phyloP scores from a whole-genome alignment of 345 rosid species.

The Aquilaria malaccensis region DNA sequence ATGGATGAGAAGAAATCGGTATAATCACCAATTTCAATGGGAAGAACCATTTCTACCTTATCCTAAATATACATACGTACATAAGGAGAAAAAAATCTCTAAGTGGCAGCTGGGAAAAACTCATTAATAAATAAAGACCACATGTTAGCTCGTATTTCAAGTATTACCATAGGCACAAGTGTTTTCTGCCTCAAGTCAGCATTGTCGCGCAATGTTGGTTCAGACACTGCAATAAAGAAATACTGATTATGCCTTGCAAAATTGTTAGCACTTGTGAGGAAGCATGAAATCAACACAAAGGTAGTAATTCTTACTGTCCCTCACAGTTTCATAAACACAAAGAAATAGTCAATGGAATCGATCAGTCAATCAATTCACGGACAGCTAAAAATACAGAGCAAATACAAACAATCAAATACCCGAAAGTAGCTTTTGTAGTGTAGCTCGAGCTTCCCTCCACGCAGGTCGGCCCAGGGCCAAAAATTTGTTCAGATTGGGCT shows the following conservation, averaged over 20 bases:
- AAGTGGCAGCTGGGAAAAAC: background rate
- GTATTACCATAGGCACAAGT: conserved; percentile 51
- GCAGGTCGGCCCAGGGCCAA: conserved; percentile 62
- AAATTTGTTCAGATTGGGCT: conserved; percentile 69
- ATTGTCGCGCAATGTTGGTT: conserved; percentile 57
- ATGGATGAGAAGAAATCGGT: conserved; percentile 82
- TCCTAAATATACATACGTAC: conserved; percentile 28
- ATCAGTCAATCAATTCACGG: background rate
- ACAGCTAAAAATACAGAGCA: background rate
- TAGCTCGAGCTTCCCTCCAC: conserved; percentile 84
- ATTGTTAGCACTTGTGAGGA: background rate
- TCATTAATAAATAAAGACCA: background rate
- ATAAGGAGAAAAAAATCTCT: background rate
- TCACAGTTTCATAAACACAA: background rate
- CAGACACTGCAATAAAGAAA: conserved; percentile 40
- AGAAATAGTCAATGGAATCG: background rate
- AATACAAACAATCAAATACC: conserved; percentile 26
- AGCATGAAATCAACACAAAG: too few relatives aligned
- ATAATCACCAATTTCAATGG: conserved; percentile 77
- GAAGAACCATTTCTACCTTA: conserved; percentile 77
- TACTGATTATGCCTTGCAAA: background rate
- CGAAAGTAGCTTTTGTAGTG: conserved; percentile 62
- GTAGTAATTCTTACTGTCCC: too few relatives aligned
- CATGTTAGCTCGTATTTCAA: background rate
- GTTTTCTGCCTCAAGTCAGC: conserved; percentile 45